Evolutionary conservation across 2,329 filamentous ascomycete genomes (phyloP).

Genomic region (Diaporthe vexans): DNA sequence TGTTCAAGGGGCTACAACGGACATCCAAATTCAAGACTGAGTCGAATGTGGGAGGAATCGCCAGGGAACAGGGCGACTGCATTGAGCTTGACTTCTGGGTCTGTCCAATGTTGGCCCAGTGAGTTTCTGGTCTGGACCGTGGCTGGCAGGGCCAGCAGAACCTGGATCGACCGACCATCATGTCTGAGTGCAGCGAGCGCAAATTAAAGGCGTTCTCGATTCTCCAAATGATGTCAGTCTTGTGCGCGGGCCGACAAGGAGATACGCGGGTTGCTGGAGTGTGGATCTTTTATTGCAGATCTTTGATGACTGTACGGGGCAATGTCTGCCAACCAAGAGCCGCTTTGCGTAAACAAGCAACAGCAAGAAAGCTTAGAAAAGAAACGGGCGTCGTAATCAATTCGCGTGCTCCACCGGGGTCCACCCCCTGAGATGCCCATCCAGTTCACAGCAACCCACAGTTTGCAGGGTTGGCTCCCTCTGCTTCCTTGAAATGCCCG

Average conservation of each 20-base stretch:
- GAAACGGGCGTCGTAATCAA: slow-evolving; percentile 30
- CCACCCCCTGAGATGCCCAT: slow-evolving; percentile 25
- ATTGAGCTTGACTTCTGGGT: slow-evolving; percentile 12
- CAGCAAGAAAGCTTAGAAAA: slow-evolving; percentile 24
- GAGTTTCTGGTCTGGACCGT: neutral
- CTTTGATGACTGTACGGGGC: slow-evolving; percentile 1
- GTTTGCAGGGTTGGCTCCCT: slow-evolving; percentile 11
- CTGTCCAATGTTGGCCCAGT: neutral
- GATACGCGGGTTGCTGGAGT: slow-evolving; percentile 1
- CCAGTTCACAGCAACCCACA: slow-evolving; percentile 20
- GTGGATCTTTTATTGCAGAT: slow-evolving; percentile 18
- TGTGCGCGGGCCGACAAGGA: slow-evolving; percentile 21
- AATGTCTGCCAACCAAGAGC: slow-evolving; percentile 14
- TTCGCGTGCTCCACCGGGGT: slow-evolving; percentile 4
- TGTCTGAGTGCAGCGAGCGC: slow-evolving; percentile 3
- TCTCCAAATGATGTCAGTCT: slow-evolving; percentile 22
- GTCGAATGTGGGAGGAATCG: neutral
- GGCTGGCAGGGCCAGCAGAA: neutral
- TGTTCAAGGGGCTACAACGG: neutral
- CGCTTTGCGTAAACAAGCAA: neutral
- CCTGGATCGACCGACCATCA: slow-evolving; percentile 9
- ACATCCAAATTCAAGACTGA: slow-evolving; percentile 18
- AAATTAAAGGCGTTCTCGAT: slow-evolving; percentile 27
- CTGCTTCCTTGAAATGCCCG: slow-evolving; percentile 28
- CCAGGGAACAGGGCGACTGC: slow-evolving; percentile 3